A percentile compares a stretch with the other conserved stretches of the same genome.
phyloP scores from a whole-genome alignment of 176 grass and related monocot species.

The Panicum miliaceum region DNA sequence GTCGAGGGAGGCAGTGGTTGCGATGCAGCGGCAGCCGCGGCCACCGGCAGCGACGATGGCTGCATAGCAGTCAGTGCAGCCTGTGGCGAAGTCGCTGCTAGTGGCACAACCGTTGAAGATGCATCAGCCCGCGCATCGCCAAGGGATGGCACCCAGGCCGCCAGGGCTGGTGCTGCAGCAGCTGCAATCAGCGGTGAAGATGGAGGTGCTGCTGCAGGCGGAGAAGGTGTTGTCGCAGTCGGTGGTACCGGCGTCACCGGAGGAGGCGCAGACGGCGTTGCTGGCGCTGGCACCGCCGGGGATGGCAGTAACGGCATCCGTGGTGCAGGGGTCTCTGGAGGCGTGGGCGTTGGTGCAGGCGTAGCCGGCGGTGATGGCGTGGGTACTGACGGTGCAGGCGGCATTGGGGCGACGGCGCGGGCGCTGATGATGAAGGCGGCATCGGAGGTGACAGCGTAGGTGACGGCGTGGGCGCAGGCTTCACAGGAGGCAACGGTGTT shows the following conservation, averaged over 20 bases:
- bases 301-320: neutral
- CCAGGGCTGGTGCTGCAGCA: too few species aligned
- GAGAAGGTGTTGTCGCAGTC: too few species aligned
- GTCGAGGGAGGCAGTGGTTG: too few species aligned
- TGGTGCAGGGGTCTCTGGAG: neutral
- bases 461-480: neutral
- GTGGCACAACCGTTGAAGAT: too few species aligned
- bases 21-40: too few species aligned
- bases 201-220: too few species aligned
- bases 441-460: neutral
- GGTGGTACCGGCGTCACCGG: neutral
- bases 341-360: conserved; percentile 7
- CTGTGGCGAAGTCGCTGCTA: too few species aligned
- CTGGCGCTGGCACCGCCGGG: neutral
- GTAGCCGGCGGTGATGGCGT: neutral
- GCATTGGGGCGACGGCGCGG: neutral
- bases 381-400: neutral
- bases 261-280: neutral
- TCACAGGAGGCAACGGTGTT: neutral
- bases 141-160: too few species aligned
- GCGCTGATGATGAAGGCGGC: neutral
- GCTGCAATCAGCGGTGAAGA: too few species aligned
- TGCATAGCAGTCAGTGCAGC: too few species aligned
- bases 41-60: too few species aligned
- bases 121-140: too few species aligned